Conservation (phyloP, 768 basidiomycete species). For the Boletus sp. region DNA sequence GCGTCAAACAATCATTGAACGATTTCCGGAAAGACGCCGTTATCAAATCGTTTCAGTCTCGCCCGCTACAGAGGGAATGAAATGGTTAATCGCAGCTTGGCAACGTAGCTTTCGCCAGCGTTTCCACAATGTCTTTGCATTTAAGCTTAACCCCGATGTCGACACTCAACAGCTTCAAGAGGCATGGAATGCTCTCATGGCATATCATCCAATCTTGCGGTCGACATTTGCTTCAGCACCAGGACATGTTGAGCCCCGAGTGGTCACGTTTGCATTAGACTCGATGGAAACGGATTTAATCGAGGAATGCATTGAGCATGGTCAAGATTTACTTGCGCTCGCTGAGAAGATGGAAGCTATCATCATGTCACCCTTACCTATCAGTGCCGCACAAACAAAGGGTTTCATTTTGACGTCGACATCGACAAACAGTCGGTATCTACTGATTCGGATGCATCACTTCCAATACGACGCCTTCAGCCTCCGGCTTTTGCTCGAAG, state of each 20-base stretch:
- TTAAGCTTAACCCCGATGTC: conserved; percentile 30
- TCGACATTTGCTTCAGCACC: conserved; percentile 37
- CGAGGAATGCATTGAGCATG: conserved; percentile 12
- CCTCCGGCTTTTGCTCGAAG: conserved; percentile 38
- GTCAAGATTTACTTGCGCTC: conserved; percentile 4
- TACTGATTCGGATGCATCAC: conserved; percentile 41
- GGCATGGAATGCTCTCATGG: conserved; percentile 38
- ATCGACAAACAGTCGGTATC: conserved; percentile 11
- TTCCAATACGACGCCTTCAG: conserved; percentile 53
- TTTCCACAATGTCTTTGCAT: conserved; percentile 45
- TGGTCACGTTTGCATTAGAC: conserved; percentile 25
- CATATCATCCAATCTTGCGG: conserved; percentile 38
- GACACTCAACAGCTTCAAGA: conserved; percentile 26
- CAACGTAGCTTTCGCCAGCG: conserved; percentile 38
- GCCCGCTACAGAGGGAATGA: conserved; percentile 31
- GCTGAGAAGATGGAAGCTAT: conserved; percentile 22
- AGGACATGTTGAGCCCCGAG: conserved; percentile 13
- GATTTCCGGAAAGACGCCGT: conserved; percentile 13
- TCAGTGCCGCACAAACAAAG: conserved; percentile 18
- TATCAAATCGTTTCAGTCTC: conserved; percentile 18
- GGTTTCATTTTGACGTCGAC: conserved; percentile 18
- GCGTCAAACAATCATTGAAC: conserved; percentile 6
- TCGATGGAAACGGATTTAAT: background rate
- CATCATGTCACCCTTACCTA: conserved; percentile 21
- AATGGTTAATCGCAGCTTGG: conserved; percentile 43